A percentile compares a stretch with the other conserved stretches of the same genome.
Conservation (phyloP, 1,284 basidiomycete genomes). For the Somion occarium region DNA sequence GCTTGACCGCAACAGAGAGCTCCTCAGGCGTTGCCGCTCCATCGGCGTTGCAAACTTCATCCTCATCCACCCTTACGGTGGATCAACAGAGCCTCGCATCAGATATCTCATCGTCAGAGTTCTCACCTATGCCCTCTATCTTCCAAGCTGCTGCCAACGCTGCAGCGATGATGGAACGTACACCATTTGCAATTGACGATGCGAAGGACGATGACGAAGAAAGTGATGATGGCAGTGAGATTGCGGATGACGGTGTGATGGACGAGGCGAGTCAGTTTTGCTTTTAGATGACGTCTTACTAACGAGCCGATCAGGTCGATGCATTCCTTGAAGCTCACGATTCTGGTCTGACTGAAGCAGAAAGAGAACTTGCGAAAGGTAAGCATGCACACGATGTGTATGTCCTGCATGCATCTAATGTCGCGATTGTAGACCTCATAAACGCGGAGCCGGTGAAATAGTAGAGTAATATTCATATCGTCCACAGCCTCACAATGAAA, state of each 20-base stretch:
- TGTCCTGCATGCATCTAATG: background rate
- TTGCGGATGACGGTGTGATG: constrained; percentile 72
- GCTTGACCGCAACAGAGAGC: constrained; percentile 31
- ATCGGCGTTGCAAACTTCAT: constrained; percentile 6
- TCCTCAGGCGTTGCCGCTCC: constrained; percentile 7
- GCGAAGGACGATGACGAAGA: constrained; percentile 79
- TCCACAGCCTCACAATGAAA: background rate
- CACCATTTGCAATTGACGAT: constrained; percentile 92
- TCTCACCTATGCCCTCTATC: constrained; percentile 61
- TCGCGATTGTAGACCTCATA: constrained; percentile 45
- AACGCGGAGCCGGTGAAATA: constrained; percentile 59
- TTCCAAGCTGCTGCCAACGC: constrained; percentile 66
- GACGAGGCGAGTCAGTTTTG: constrained; percentile 60
- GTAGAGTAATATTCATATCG: background rate
- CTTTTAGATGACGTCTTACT: background rate
- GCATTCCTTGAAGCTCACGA: constrained; percentile 91
- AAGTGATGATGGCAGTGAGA: constrained; percentile 49
- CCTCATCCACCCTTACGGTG: constrained; percentile 19
- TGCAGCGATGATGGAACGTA: constrained; percentile 78
- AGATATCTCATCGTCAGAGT: constrained; percentile 18
- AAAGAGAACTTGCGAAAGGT: constrained; percentile 82
- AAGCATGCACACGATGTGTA: constrained; percentile 7
- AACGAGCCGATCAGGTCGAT: constrained; percentile 55
- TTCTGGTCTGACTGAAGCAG: constrained; percentile 79
- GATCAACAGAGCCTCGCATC: constrained; percentile 12